Evolutionary conservation across 2,329 filamentous ascomycete genomes (phyloP).

Genomic region (Sarocladium oryzae): DNA sequence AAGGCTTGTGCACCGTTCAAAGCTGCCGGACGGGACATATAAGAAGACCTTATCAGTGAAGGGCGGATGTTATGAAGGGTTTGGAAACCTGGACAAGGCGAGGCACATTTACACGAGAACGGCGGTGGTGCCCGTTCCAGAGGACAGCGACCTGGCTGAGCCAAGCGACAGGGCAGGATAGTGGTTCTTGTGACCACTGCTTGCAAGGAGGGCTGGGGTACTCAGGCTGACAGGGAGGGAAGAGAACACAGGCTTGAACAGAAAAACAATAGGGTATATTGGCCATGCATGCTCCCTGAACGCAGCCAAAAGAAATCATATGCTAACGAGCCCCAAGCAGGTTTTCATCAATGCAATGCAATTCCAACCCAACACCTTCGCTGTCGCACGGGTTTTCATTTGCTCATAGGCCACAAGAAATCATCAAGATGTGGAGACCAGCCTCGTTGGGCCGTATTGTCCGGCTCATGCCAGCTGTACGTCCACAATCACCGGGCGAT

Average conservation of each 20-base stretch:
- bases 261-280: neutral
- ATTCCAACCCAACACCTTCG: neutral
- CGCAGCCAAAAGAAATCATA: neutral
- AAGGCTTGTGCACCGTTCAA: constrained; percentile 39
- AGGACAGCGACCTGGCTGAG: constrained; percentile 20
- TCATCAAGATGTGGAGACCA: too few relatives aligned
- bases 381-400: neutral
- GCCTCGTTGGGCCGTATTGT: too few relatives aligned
- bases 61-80: constrained; percentile 36
- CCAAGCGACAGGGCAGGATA: constrained; percentile 12
- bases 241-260: neutral
- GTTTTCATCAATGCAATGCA: neutral
- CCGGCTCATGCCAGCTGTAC: constrained; percentile 8
- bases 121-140: constrained; percentile 38
- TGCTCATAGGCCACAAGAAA: too few relatives aligned
- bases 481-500: constrained; percentile 25
- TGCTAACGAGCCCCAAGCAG: neutral
- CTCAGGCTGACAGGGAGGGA: too few relatives aligned
- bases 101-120: constrained; percentile 39
- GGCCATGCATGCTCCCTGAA: neutral
- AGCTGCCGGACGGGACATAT: constrained; percentile 29
- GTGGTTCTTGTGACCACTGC: too few relatives aligned
- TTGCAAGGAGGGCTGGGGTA: too few relatives aligned
- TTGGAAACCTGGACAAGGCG: constrained; percentile 29
- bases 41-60: constrained; percentile 36